Evolutionary conservation across 116 monocot genomes (phyloP).

Genomic region (Dioscorea cayenensis): DNA sequence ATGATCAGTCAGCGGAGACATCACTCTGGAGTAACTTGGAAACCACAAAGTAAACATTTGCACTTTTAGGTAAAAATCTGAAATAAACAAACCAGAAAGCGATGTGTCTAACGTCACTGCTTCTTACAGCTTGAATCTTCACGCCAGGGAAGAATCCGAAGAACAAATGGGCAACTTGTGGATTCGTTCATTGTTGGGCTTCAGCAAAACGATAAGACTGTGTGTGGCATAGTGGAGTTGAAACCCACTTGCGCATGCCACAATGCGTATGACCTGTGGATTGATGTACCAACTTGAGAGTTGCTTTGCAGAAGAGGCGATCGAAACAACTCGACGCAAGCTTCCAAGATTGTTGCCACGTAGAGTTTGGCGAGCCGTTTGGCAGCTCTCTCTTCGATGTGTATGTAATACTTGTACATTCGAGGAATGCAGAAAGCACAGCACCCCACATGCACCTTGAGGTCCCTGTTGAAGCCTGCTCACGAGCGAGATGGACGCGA

Average conservation of each 20-base stretch:
- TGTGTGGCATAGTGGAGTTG: conserved; percentile 80
- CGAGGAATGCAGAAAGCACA: conserved; percentile 75
- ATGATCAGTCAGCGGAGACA: no score
- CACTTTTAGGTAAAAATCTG: no score
- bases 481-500: conserved; percentile 55
- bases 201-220: conserved; percentile 79
- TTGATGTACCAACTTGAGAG: conserved; percentile 57
- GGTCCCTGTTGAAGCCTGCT: conserved; percentile 61
- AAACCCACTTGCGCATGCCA: conserved; percentile 90
- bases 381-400: conserved; percentile 60
- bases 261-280: conserved; percentile 86
- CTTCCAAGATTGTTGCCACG: conserved; percentile 48
- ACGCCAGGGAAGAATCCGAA: conserved; percentile 72
- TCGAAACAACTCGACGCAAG: conserved; percentile 61
- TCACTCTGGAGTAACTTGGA: no score
- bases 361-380: conserved; percentile 65
- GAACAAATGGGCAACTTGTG: conserved; percentile 32
- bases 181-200: conserved; percentile 76
- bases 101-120: conserved; percentile 17
- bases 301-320: conserved; percentile 49
- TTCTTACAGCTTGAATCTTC: conserved; percentile 52
- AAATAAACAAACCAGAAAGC: no score
- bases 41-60: no score
- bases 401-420: conserved; percentile 93
- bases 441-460: conserved; percentile 50